Base-by-base conservation (phyloP, 2,329 filamentous ascomycete genomes). In the Rugonectria rugulosa region DNA sequence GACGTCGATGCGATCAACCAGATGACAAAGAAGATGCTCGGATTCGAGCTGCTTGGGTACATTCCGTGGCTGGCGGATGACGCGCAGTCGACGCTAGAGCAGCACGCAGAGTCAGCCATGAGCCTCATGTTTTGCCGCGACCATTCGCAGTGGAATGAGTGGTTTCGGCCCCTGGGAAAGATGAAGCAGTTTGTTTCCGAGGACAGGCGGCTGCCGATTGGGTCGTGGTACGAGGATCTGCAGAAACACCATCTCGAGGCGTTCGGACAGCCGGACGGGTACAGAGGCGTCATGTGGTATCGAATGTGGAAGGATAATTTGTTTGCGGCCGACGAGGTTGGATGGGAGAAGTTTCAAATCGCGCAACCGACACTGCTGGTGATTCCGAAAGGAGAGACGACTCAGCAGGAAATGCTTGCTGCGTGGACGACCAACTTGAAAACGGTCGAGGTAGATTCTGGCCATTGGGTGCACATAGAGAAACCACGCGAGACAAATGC, bases 391-490 rank as follows among this genome's bases (percentile, higher is more conserved):
- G 57, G 62, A 5, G 49, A 49, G 2, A 52, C 57, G 6, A 12
- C 46, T 0, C 66, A 70, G 37, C 69, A 69, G 38, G 26, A 51
- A n/a, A 68, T 71, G 63, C 21, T 71, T 2, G 51, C 58, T 9
- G 50, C 59, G 6, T 72, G 71, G 70, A 21, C 63, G 1, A 44
- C 57, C 0, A 47, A 78, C 7, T 59, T 82, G 37, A 77, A 74
- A 1, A 73, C 76, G 15, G 70, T 67, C 8, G 64, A 49, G 20
- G 23, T 77, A 1, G 63, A 72, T 5, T 62, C 68, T 1, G 70
- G 72, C 0, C 75, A 77, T 59, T 76, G 73, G 68, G 53, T 70
- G 2, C 68, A 72, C 7, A 45, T 73, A 5, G 74, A 77, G 54
- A 57, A 42, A 1, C 52, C 65, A 1, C 19, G 31, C 4, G 59